These are phyloP conservation scores for Skeletonema costatum DNA, from an alignment of 108 stramenopile species.

Conservation along the genomic window DNA sequence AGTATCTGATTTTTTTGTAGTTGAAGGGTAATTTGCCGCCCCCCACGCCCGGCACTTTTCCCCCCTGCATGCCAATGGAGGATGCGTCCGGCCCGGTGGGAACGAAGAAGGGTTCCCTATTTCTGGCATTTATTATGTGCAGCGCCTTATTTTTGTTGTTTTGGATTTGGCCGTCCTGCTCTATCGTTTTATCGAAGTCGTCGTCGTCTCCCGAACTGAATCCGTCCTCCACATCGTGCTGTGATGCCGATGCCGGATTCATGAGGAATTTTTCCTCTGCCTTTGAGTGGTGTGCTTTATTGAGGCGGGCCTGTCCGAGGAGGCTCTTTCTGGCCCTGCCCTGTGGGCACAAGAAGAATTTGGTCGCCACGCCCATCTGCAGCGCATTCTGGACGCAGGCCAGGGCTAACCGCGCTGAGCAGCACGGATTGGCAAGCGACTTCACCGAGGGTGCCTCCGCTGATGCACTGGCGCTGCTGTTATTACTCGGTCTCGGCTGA, in stretches of 20 bases:
- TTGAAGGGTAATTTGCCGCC: conserved; percentile 76
- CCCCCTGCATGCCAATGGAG: conserved; percentile 32
- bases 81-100: conserved; percentile 29
- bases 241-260: not conserved
- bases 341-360: conserved; percentile 75
- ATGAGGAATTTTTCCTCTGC: conserved; percentile 40
- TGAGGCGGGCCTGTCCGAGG: not conserved
- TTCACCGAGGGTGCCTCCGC: not conserved
- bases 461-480: not conserved
- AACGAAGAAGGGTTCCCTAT: conserved; percentile 29
- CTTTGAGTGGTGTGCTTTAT: not conserved
- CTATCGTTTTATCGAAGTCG: conserved; percentile 22
- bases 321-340: conserved; percentile 59
- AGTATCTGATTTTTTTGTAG: conserved; percentile 72
- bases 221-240: conserved; percentile 16
- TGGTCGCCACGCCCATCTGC: conserved; percentile 69
- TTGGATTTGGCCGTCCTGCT: not conserved
- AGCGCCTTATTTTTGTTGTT: conserved; percentile 39
- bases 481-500: not conserved
- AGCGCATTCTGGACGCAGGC: conserved; percentile 74
- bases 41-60: conserved; percentile 5
- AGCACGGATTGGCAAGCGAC: conserved; percentile 50
- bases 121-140: not conserved
- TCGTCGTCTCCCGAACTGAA: conserved; percentile 51
- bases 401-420: conserved; percentile 59